Conservation (phyloP, 176 grass and related monocot species). For the Elaeis guineensis region DNA sequence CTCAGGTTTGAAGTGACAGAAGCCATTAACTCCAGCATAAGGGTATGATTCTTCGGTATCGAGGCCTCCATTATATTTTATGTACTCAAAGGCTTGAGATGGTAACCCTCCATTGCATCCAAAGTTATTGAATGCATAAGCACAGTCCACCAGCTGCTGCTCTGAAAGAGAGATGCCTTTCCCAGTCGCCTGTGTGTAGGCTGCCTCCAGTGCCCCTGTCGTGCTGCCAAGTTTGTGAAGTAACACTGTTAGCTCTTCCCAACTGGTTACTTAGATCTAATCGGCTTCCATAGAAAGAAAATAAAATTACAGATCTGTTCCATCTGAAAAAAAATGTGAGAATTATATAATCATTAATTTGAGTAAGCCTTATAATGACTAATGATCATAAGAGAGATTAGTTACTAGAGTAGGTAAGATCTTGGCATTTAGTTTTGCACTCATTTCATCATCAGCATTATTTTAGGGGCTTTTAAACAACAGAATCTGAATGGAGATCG, state of each 20-base stretch:
- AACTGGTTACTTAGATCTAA: no score
- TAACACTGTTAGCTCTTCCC: conserved; percentile 1
- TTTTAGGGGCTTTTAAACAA: no score
- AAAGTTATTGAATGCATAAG: conserved; percentile 64
- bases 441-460: no score
- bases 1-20: conserved; percentile 46
- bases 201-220: conserved; percentile 95
- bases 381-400: no score
- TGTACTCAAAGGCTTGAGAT: conserved; percentile 92
- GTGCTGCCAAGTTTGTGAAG: conserved; percentile 55
- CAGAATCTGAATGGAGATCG: no score
- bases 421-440: no score
- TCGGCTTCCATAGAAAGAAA: no score
- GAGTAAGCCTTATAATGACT: no score
- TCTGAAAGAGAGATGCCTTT: conserved; percentile 73
- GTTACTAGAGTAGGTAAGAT: no score
- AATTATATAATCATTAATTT: no score
- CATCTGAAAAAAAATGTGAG: no score
- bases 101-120: conserved; percentile 87
- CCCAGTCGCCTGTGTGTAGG: conserved; percentile 79
- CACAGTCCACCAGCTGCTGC: conserved; percentile 97
- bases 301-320: no score
- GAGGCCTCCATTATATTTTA: conserved; percentile 86
- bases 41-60: conserved; percentile 95
- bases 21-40: conserved; percentile 71